Percentiles rank a stretch among this genome's conserved stretches.
Evolutionary conservation across 2,329 filamentous ascomycete species (phyloP).

Genomic region (Elsinoe ampelina): DNA sequence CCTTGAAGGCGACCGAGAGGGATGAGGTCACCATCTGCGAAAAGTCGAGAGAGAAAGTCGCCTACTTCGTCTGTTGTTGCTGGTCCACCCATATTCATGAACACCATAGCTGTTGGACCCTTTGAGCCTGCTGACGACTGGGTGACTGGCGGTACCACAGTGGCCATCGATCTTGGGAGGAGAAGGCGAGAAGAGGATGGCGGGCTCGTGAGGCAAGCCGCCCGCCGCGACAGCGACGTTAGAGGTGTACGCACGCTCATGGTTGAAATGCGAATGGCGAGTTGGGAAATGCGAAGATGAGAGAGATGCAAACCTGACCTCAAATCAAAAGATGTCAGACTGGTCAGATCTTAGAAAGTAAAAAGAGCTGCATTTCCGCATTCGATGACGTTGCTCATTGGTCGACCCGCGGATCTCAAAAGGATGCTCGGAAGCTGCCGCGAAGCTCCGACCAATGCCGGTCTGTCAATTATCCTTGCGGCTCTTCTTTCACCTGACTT

Average conservation of each 20-base stretch:
- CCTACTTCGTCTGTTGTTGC: conserved; percentile 80
- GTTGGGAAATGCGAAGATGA: not conserved
- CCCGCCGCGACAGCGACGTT: conserved; percentile 14
- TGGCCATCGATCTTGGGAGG: conserved; percentile 36
- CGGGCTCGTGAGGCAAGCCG: conserved; percentile 1
- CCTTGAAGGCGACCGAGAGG: conserved; percentile 86
- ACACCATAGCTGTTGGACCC: conserved; percentile 94
- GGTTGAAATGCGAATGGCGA: not conserved
- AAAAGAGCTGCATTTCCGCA: not conserved
- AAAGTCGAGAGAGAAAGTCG: conserved; percentile 80
- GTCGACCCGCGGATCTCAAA: not conserved
- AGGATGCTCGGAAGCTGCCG: not conserved
- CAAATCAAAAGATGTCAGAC: not conserved
- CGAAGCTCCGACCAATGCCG: conserved; percentile 3
- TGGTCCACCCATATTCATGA: conserved; percentile 97
- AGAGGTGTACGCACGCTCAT: conserved; percentile 17
- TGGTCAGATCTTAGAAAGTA: not conserved
- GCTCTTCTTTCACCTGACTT: conserved; percentile 9
- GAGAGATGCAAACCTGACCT: not conserved
- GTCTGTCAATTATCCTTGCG: conserved; percentile 4
- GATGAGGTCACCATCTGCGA: conserved; percentile 90
- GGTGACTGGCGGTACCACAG: conserved; percentile 64
- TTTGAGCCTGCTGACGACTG: conserved; percentile 61
- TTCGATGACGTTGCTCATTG: conserved; percentile 3
- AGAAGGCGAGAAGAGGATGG: not conserved